phyloP scores from a whole-genome alignment of 2,329 filamentous ascomycete species.

The Neoascochyta sp. region DNA sequence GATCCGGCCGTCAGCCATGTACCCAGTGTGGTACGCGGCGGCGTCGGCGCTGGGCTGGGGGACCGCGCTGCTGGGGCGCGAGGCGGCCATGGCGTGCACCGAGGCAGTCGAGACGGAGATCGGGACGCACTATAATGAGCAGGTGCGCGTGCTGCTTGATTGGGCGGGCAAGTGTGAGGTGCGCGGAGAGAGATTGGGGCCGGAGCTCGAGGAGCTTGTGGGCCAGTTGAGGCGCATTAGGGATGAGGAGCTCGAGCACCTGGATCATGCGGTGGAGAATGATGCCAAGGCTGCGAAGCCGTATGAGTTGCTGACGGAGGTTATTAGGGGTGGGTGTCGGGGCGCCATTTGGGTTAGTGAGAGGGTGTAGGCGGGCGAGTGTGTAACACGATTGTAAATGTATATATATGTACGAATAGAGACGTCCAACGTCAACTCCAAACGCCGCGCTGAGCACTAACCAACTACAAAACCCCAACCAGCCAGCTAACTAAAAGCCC shows the following conservation, averaged over 20 bases:
- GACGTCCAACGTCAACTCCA: background rate
- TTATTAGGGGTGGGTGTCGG: slow-evolving; percentile 85
- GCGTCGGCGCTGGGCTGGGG: slow-evolving; percentile 82
- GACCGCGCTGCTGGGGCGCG: slow-evolving; percentile 81
- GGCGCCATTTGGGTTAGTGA: slow-evolving; percentile 92
- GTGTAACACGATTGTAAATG: background rate
- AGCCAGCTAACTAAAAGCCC: background rate
- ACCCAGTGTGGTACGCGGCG: slow-evolving; percentile 80
- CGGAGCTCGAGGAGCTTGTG: slow-evolving; percentile 71
- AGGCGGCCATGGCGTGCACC: slow-evolving; percentile 97
- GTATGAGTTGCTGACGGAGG: slow-evolving; percentile 80
- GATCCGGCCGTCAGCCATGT: slow-evolving; percentile 87
- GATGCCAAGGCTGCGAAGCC: slow-evolving; percentile 87
- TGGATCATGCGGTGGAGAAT: slow-evolving; percentile 91
- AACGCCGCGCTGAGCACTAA: slow-evolving; percentile 2
- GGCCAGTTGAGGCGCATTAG: slow-evolving; percentile 74
- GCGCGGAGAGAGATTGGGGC: slow-evolving; percentile 74
- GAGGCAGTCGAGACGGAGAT: slow-evolving; percentile 99
- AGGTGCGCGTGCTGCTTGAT: slow-evolving; percentile 75
- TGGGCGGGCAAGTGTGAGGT: slow-evolving; percentile 75
- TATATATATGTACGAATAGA: slow-evolving; percentile 1
- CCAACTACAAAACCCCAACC: background rate
- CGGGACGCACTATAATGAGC: slow-evolving; percentile 89
- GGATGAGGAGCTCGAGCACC: slow-evolving; percentile 94
- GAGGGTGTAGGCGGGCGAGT: slow-evolving; percentile 50